Evolutionary conservation across 352 stramenopile species (phyloP), one percentile per base, ranked within the genome.

Genomic region (Phytophthora palmivora): DNA sequence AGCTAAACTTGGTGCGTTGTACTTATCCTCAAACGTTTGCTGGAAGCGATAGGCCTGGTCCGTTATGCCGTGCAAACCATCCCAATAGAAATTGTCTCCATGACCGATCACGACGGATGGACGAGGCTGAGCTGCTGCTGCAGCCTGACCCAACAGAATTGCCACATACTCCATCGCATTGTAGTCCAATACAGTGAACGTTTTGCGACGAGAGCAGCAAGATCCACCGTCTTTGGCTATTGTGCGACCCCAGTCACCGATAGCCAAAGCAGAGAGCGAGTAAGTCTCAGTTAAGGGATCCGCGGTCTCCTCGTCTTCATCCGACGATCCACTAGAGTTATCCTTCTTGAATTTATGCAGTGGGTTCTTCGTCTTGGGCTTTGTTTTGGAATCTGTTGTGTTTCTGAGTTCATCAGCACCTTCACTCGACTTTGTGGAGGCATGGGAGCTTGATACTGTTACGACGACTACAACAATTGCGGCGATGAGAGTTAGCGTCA

Each of bases 21-120:
- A 93, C 55, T 91, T 92, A 30, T 77, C 70, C 65, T 95, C 84
- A n/a, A 95, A 95, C 6, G 84, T 92, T 49, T 84, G 69, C 16
- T 88, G 69, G 48, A 95, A 93, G 4, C 82, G 79, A 68, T 89
- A 88, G 1, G 66, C 72, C 53, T 83, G 73, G 53, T 93, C 82
- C 1, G 60, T 83, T 15, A 54, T 43, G 32, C 76, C 76, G 14
- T 84, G 74, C 46, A 93, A 70, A 2, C 86, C 86, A 9, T 82
- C 72, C 86, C 86, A 95, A 56, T 95, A 95, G 16, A 95, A 93
- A 57, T 87, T 94, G 56, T 95, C 87, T 7, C 78, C 83, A 58
- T 90, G 83, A 28, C 79, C 73, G 37, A 92, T 70, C 22, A 91
- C 70, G 5, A 79, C 74, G 16, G 55, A 77, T 57, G 57, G 70